Base-by-base conservation (phyloP, 2,329 filamentous ascomycete species). In the Cucurbitaria berberidis region DNA sequence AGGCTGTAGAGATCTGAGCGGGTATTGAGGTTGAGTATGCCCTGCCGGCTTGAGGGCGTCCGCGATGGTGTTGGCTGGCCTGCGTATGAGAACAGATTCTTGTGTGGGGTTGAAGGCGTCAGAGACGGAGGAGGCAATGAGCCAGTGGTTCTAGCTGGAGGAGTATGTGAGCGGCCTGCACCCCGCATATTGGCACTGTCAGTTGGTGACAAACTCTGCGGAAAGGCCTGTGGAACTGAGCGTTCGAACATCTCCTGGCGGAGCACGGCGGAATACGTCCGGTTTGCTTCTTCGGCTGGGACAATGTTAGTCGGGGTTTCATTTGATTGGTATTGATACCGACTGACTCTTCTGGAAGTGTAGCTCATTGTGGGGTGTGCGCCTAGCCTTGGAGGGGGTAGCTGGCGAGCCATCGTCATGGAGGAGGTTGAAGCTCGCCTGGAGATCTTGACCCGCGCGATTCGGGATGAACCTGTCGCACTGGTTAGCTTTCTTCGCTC, bases 31-130 rank as follows among this genome's bases (percentile, higher is more conserved):
- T 96, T 97, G 3, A 91, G 89, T 15, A 67, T 55, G 15, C 90
- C 90, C 79, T 95, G 89, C 48, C 92, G 86, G 67, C 89, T 93
- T 69, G 93, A 90, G 1, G 93, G 93, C 2, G 95, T 97, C 76
- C 91, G 89, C 10, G 90, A 91, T 2, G 92, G 93, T 3, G 93
- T 96, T 1, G 88, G 90, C 64, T 96, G 91, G n/a, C 89, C 89
- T 18, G 69, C 89, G 74, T 96, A 97, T 22, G 89, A 91, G 73
- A 99, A 98, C 34, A 99, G 85, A 63, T 99, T 99, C 78, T 97
- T 98, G 76, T 96, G 92, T 9, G 95, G 95, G 3, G 95, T 99
- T 1, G 93, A 96, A 0, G 95, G 95, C 0, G 93, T 96, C 53
- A 95, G 82, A 51, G 86, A 81, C 24, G 83, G 88, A 1, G 89